Percentiles rank a stretch among this genome's conserved stretches.
Conservation (phyloP, 208 protist genomes). For the Tritrichomonas musculus region DNA sequence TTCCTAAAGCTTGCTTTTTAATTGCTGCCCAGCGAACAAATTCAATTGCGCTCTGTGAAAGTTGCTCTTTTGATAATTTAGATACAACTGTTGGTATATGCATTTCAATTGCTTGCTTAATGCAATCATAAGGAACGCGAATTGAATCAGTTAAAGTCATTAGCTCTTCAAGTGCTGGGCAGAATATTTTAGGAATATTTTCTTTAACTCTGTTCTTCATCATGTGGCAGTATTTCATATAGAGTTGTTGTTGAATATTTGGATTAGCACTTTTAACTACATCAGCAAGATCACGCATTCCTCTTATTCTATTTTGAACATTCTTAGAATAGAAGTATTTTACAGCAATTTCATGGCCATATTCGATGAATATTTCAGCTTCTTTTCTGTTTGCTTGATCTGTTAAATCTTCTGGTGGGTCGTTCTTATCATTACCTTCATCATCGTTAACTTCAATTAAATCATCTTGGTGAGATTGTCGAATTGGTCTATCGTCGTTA, state of each 20-base stretch:
- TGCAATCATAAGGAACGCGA: background rate
- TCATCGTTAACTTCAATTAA: background rate
- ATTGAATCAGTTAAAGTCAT: background rate
- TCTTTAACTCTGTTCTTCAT: background rate
- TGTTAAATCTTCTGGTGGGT: background rate
- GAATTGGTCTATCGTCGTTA: background rate
- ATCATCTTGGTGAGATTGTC: background rate
- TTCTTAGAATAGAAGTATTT: constrained; percentile 7
- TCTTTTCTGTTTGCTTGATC: background rate
- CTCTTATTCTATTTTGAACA: background rate
- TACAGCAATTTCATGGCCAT: too few relatives aligned
- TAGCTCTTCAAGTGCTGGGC: background rate
- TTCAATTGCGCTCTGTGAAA: background rate
- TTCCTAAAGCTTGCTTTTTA: background rate
- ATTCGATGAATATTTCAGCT: background rate
- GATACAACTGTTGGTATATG: background rate
- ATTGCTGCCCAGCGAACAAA: background rate
- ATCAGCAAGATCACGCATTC: background rate
- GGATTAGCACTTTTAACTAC: background rate
- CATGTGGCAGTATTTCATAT: background rate
- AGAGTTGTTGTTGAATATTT: background rate
- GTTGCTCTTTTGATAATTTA: background rate
- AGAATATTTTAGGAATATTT: background rate
- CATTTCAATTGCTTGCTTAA: background rate
- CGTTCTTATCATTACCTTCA: background rate